Percentiles rank a stretch among this genome's conserved stretches.
These are phyloP conservation scores for Rubroshorea leprosula DNA, from an alignment of 345 rosid species.

Conservation along the genomic window DNA sequence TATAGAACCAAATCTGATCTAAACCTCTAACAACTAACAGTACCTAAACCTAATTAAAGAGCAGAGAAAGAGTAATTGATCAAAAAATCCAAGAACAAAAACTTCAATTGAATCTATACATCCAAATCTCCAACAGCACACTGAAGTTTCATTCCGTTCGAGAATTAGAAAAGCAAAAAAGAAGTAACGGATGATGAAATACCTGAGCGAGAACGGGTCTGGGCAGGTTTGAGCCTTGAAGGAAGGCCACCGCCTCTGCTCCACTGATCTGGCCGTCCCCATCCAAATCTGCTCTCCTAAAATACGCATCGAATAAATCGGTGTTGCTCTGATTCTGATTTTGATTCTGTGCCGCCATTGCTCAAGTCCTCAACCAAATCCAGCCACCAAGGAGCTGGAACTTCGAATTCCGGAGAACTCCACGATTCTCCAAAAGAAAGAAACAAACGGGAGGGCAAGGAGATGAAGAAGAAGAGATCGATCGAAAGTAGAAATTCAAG, in stretches of 20 bases:
- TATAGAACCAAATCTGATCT: constrained; percentile 12
- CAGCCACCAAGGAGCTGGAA: constrained; percentile 4
- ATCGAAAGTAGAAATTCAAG: background rate
- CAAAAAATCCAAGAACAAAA: background rate
- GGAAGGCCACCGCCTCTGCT: constrained; percentile 93
- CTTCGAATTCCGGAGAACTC: background rate
- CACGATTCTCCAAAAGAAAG: background rate
- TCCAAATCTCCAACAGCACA: background rate
- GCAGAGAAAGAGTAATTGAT: background rate
- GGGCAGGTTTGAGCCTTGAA: constrained; percentile 83
- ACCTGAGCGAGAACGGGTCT: constrained; percentile 93
- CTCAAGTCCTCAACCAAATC: background rate
- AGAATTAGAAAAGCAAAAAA: background rate
- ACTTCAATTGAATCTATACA: background rate
- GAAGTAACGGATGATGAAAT: constrained; percentile 4
- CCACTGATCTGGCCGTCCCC: constrained; percentile 99
- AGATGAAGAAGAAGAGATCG: background rate
- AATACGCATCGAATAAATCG: constrained; percentile 92
- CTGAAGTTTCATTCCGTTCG: background rate
- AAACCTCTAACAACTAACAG: constrained; percentile 3
- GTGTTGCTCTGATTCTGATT: constrained; percentile 26
- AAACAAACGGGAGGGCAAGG: background rate
- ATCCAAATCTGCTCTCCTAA: constrained; percentile 90
- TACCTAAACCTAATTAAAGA: constrained; percentile 7
- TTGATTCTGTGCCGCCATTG: constrained; percentile 43